Evolutionary conservation across 495 filamentous ascomycete species (phyloP), one percentile per base, ranked within the genome.

Genomic region (Annulohypoxylon maeteangense): DNA sequence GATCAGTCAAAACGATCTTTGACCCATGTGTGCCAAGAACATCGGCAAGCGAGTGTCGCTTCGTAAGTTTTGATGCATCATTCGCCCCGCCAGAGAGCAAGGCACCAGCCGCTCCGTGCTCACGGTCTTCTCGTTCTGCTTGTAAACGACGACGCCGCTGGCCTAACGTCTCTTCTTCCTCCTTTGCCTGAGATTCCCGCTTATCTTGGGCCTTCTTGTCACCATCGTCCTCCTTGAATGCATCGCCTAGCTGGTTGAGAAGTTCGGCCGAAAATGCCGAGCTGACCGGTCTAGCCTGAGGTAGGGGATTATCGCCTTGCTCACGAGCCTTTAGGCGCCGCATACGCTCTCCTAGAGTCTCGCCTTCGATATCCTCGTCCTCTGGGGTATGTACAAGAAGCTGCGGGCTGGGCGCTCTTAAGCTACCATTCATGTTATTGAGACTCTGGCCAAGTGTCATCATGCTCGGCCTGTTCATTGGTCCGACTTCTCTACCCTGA

Each of bases 141-240:
- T 94, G 92, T 1, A 99, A 85, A 12, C 95, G 88, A 64, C 85
- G 88, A 3, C 93, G 90, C 7, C 95, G 89, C 75, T 98, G 93
- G 11, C 90, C 95, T 2, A 99, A 86, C 0, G 94, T 97, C 77
- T 99, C 95, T 68, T 97, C 92, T 59, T 87, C 85, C 63, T 90
- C 91, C 5, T 82, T 78, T 1, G 75, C 77, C 12, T 77, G 72
- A 5, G 75, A 73, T 54, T 75, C 81, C 55, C 59, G 65, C 47
- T 78, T 76, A 38, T 67, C 71, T 57, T 79, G 80, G 31, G 70
- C 78, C 47, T 81, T 80, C 34, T 25, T 45, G 20, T 72, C 69
- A 25, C 65, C 65, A 50, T 74, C 73, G 20, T 75, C 58, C 3
- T 78, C 76, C 16, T 81, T 78, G 6, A 79, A 78, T 40, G 87